These are phyloP conservation scores for Endothia cerciana DNA, from an alignment of 2,329 filamentous ascomycete genomes.

Conservation along the genomic window DNA sequence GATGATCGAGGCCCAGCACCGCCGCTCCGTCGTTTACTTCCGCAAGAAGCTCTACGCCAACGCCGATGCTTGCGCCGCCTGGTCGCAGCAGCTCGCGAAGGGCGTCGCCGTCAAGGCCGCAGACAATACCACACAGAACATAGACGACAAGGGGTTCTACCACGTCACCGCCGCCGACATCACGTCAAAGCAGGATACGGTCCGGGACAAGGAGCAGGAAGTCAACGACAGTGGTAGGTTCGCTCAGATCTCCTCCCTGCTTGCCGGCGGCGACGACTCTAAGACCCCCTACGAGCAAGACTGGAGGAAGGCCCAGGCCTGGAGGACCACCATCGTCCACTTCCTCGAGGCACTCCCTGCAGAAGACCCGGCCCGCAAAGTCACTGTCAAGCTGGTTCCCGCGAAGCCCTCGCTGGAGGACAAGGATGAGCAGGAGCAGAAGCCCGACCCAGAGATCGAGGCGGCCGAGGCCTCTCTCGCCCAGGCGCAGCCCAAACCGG, in stretches of 20 bases:
- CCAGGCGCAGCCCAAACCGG: neutral
- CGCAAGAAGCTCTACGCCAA: constrained; percentile 74
- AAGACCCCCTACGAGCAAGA: constrained; percentile 37
- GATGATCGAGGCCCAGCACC: constrained; percentile 80
- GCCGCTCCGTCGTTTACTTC: constrained; percentile 75
- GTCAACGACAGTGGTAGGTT: constrained; percentile 15
- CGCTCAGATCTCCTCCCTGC: constrained; percentile 14
- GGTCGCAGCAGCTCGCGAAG: constrained; percentile 51
- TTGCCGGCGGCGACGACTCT: constrained; percentile 25
- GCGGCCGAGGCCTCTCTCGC: constrained; percentile 13
- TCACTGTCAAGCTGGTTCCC: constrained; percentile 44
- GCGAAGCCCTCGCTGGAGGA: constrained; percentile 37
- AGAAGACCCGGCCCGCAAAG: constrained; percentile 51
- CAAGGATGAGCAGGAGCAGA: constrained; percentile 31
- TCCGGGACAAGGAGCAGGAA: constrained; percentile 26
- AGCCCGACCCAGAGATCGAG: constrained; percentile 1
- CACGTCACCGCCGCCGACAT: constrained; percentile 42
- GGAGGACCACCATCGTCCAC: constrained; percentile 53
- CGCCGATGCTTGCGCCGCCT: constrained; percentile 70
- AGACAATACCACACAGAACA: constrained; percentile 40
- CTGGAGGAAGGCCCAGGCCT: constrained; percentile 48
- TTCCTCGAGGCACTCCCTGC: constrained; percentile 48
- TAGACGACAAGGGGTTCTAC: constrained; percentile 50
- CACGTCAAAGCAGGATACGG: constrained; percentile 31
- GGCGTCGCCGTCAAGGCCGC: constrained; percentile 42